A percentile compares a stretch with the other conserved stretches of the same genome.
These are phyloP conservation scores for Pterula multifida DNA, from an alignment of 1,284 basidiomycete species.

Conservation along the genomic window DNA sequence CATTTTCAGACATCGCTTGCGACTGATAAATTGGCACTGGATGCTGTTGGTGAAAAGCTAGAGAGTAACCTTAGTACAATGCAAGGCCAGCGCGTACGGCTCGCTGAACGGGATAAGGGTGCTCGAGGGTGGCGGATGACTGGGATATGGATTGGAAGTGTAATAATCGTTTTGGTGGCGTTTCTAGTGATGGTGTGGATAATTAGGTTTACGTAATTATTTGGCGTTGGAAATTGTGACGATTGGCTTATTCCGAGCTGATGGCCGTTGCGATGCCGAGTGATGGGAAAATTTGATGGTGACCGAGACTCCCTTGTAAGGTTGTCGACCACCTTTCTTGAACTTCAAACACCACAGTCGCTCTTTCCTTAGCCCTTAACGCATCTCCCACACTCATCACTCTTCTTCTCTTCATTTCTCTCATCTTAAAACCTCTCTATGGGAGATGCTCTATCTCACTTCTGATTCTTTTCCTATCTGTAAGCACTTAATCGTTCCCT, in stretches of 20 bases:
- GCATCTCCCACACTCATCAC: background rate
- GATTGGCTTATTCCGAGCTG: background rate
- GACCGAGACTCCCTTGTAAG: background rate
- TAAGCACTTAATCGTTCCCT: conserved; percentile 22
- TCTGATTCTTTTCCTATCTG: conserved; percentile 72
- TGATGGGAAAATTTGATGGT: background rate
- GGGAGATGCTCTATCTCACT: conserved; percentile 55
- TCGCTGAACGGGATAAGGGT: background rate
- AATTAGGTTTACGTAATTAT: background rate
- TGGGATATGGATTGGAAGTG: background rate
- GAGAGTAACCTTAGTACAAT: background rate
- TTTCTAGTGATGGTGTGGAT: background rate
- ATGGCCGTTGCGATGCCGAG: background rate
- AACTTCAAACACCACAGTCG: background rate
- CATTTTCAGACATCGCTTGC: conserved; percentile 1
- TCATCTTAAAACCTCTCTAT: background rate
- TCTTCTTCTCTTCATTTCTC: background rate
- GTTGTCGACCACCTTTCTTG: background rate
- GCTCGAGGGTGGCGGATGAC: background rate
- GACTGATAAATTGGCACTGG: background rate
- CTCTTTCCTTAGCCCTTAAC: background rate
- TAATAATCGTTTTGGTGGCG: background rate
- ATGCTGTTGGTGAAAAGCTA: background rate
- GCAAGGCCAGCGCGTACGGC: background rate
- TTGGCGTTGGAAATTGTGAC: background rate